Conservation (phyloP, 495 filamentous ascomycete genomes). For the Cladorrhinum samala region DNA sequence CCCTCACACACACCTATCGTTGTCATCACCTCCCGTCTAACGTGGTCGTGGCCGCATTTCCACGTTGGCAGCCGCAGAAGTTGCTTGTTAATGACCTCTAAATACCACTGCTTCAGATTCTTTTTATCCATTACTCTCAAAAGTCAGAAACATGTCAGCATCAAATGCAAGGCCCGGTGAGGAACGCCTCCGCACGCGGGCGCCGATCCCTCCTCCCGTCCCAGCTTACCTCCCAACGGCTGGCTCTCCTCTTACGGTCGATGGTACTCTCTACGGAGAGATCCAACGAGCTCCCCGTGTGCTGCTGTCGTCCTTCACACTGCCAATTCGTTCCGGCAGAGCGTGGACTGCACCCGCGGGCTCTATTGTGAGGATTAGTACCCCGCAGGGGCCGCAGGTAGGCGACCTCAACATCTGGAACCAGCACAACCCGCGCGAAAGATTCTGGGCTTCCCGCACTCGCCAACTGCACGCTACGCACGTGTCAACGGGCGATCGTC, state of each 20-base stretch:
- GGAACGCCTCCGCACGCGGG: background rate
- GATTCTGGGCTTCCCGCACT: constrained; percentile 74
- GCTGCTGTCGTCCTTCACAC: constrained; percentile 35
- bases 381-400: constrained; percentile 68
- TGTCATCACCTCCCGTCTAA: no score
- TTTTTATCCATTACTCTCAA: no score
- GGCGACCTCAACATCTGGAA: constrained; percentile 82
- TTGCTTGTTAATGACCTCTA: no score
- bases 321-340: constrained; percentile 53
- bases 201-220: constrained; percentile 32
- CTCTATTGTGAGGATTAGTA: constrained; percentile 63
- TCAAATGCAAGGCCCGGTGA: background rate
- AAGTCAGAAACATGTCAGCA: no score
- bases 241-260: constrained; percentile 37
- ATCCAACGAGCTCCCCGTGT: constrained; percentile 31
- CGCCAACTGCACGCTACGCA: constrained; percentile 71
- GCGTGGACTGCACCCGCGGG: constrained; percentile 60
- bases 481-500: constrained; percentile 58
- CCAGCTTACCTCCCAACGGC: constrained; percentile 45
- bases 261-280: constrained; percentile 36
- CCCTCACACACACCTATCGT: no score
- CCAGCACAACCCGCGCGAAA: constrained; percentile 64
- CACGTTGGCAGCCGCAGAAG: no score
- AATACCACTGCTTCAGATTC: no score
- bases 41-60: no score